Percentiles rank a stretch among this genome's conserved stretches.
These are phyloP conservation scores for Puccinia horiana DNA, from an alignment of 1,284 basidiomycete genomes.

Conservation along the genomic window DNA sequence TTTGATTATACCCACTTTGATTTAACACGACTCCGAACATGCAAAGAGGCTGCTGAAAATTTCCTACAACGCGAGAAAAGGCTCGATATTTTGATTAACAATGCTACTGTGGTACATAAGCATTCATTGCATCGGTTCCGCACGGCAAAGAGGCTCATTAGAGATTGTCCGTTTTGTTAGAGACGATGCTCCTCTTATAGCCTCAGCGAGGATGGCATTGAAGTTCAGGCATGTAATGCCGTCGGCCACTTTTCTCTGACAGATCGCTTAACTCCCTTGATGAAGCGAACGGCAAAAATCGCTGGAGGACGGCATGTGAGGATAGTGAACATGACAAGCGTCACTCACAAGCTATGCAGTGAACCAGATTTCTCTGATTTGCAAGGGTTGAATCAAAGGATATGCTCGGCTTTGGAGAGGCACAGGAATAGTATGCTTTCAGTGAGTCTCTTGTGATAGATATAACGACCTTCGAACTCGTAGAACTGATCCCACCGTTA, in stretches of 20 bases:
- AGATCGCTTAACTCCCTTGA: constrained; percentile 1
- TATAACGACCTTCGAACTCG: not conserved
- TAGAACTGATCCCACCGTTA: not conserved
- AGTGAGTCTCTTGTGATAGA: not conserved
- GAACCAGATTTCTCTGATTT: constrained; percentile 30
- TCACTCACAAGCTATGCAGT: constrained; percentile 16
- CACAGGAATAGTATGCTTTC: constrained; percentile 44
- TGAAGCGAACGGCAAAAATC: constrained; percentile 12
- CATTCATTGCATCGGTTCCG: not conserved
- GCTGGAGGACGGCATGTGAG: constrained; percentile 3
- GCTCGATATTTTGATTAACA: constrained; percentile 58
- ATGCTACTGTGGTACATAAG: constrained; percentile 54
- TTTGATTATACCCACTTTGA: constrained; percentile 57
- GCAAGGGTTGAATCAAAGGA: constrained; percentile 36
- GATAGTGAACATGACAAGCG: constrained; percentile 34
- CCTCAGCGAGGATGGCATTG: constrained; percentile 36
- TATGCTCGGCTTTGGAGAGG: not conserved
- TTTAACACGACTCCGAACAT: constrained; percentile 55
- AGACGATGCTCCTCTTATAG: constrained; percentile 12
- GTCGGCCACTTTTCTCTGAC: constrained; percentile 43
- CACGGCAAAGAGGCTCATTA: not conserved
- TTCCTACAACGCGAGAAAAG: constrained; percentile 53
- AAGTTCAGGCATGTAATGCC: constrained; percentile 42
- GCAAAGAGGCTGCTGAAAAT: constrained; percentile 54
- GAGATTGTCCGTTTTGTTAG: not conserved